phyloP scores from a whole-genome alignment of 1,284 basidiomycete genomes.

The Rhodotorula sp. region DNA sequence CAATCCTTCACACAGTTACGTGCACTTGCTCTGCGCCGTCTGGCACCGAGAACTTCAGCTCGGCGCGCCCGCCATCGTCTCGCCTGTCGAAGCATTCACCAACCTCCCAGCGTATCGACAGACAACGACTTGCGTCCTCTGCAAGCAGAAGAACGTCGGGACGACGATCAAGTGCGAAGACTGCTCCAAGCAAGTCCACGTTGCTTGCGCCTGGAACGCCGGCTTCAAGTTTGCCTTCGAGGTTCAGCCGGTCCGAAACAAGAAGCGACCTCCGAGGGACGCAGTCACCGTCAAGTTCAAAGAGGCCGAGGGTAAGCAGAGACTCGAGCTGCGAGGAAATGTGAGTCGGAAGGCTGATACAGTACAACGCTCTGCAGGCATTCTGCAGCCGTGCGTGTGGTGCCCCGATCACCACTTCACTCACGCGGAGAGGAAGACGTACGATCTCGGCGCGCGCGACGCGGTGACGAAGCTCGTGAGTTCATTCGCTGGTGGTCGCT shows the following conservation, averaged over 20 bases:
- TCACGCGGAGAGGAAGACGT: constrained; percentile 27
- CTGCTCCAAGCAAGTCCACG: constrained; percentile 77
- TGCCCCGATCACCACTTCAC: constrained; percentile 75
- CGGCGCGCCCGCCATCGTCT: constrained; percentile 64
- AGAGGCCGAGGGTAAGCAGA: constrained; percentile 56
- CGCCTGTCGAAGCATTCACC: constrained; percentile 86
- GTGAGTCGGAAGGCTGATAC: neutral
- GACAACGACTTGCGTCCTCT: constrained; percentile 52
- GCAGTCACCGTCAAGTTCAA: constrained; percentile 75
- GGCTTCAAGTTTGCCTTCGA: constrained; percentile 87
- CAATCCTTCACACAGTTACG: constrained; percentile 67
- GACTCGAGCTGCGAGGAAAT: too few relatives aligned
- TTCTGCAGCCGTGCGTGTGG: constrained; percentile 75
- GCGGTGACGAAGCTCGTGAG: constrained; percentile 28
- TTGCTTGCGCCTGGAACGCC: constrained; percentile 82
- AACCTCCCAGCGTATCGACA: constrained; percentile 50
- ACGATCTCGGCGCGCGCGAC: constrained; percentile 32
- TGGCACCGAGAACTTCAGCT: constrained; percentile 82
- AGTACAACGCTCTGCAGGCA: constrained; percentile 56
- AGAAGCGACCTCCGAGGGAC: constrained; percentile 62
- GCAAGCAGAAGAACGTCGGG: constrained; percentile 68
- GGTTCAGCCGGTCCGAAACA: constrained; percentile 67
- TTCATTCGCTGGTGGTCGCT: neutral
- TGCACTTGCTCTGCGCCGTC: constrained; percentile 82
- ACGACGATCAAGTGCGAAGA: constrained; percentile 80